phyloP scores from a whole-genome alignment of 768 basidiomycete genomes.

The Goffeauzyma gilvescens region DNA sequence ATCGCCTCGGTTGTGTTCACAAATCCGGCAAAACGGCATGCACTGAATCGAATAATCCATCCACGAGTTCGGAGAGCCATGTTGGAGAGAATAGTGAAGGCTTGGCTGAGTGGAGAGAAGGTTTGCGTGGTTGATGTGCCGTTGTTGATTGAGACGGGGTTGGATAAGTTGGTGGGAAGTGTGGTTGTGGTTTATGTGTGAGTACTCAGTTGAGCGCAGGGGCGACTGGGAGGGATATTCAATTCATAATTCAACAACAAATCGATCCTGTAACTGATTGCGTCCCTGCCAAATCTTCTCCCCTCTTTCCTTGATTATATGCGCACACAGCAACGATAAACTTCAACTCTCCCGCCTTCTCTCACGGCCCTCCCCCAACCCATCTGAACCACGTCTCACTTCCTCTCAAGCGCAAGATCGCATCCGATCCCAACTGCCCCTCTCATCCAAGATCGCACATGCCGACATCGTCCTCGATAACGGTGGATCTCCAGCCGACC shows the following conservation, averaged over 20 bases:
- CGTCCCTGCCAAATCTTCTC: not conserved
- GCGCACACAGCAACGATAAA: conserved; percentile 47
- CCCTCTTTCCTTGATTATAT: not conserved
- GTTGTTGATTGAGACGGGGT: conserved; percentile 65
- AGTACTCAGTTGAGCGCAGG: conserved; percentile 15
- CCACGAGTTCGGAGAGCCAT: conserved; percentile 74
- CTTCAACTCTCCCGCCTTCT: conserved; percentile 70
- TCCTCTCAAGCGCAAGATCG: conserved; percentile 52
- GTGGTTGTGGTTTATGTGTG: conserved; percentile 87
- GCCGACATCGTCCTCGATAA: conserved; percentile 81
- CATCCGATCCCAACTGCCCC: conserved; percentile 60
- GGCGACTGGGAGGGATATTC: not conserved
- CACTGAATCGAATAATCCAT: conserved; percentile 70
- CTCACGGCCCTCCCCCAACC: conserved; percentile 36
- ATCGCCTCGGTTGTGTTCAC: conserved; percentile 72
- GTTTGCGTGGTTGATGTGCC: conserved; percentile 79
- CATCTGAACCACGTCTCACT: conserved; percentile 40
- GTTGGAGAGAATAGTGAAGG: conserved; percentile 44
- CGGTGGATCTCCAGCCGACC: conserved; percentile 51
- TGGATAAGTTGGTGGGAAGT: conserved; percentile 65
- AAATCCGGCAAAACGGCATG: conserved; percentile 49
- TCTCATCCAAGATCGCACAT: conserved; percentile 58
- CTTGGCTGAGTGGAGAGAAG: conserved; percentile 61
- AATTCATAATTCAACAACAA: not conserved
- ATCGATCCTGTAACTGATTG: not conserved